A percentile compares a stretch with the other conserved stretches of the same genome.
Conservation (phyloP, 768 basidiomycete species). For the Suillus bovinus region DNA sequence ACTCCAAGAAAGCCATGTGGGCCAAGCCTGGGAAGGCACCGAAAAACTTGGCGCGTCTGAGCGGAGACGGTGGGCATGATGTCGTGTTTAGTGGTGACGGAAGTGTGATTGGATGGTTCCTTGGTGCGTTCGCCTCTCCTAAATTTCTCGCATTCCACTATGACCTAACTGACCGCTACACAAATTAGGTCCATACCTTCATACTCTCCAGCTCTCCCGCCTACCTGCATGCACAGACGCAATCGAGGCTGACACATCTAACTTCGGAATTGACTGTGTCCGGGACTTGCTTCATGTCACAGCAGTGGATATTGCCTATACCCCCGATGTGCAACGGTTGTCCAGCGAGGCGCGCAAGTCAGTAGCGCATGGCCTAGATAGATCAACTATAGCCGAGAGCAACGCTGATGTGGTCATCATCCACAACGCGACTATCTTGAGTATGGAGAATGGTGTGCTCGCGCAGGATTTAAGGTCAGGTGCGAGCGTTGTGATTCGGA, state of each 20-base stretch:
- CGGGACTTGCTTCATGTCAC: constrained; percentile 56
- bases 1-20: constrained; percentile 53
- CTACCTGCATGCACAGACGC: constrained; percentile 48
- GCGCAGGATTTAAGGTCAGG: constrained; percentile 50
- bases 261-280: constrained; percentile 65
- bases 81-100: constrained; percentile 65
- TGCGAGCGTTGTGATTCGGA: constrained; percentile 53
- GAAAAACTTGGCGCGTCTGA: constrained; percentile 57
- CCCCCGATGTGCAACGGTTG: constrained; percentile 60
- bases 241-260: constrained; percentile 48
- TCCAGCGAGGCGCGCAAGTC: constrained; percentile 46
- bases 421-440: constrained; percentile 67
- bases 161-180: constrained; percentile 4
- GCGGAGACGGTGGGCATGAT: constrained; percentile 75
- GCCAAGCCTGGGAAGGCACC: constrained; percentile 71
- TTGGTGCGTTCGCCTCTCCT: constrained; percentile 46
- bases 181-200: constrained; percentile 59
- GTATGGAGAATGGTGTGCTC: constrained; percentile 59
- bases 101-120: constrained; percentile 68
- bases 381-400: constrained; percentile 11
- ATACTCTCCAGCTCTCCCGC: constrained; percentile 57
- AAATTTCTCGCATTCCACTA: neutral
- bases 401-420: constrained; percentile 52
- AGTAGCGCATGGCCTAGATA: neutral
- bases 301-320: constrained; percentile 57